Evolutionary conservation across 2,329 filamentous ascomycete species (phyloP).

Genomic region (Aureobasidium zeae): DNA sequence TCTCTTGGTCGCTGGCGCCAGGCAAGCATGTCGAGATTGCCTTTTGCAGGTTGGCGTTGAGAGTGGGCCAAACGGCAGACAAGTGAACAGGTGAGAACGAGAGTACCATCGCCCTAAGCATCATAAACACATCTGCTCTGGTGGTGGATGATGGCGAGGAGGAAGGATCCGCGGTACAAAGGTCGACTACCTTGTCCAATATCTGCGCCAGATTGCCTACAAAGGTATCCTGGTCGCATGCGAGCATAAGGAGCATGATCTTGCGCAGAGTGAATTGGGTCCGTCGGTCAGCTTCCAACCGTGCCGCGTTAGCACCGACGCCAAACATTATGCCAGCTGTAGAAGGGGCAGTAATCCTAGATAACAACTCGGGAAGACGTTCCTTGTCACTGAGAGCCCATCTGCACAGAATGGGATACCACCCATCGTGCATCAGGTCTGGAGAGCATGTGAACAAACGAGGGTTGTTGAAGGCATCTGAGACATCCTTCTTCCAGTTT

Average conservation of each 20-base stretch:
- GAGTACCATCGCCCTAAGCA: slow-evolving; percentile 72
- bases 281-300: slow-evolving; percentile 88
- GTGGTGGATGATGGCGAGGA: slow-evolving; percentile 89
- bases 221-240: slow-evolving; percentile 68
- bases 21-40: slow-evolving; percentile 67
- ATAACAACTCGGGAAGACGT: slow-evolving; percentile 68
- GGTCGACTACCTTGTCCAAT: slow-evolving; percentile 75
- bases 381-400: slow-evolving; percentile 85
- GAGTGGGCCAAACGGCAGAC: slow-evolving; percentile 77
- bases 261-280: slow-evolving; percentile 84
- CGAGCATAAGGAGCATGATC: slow-evolving; percentile 68
- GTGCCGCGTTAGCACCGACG: slow-evolving; percentile 87
- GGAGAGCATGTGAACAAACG: slow-evolving; percentile 70
- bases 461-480: slow-evolving; percentile 83
- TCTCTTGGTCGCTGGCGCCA: slow-evolving; percentile 59
- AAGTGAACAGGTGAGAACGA: slow-evolving; percentile 72
- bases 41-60: slow-evolving; percentile 76
- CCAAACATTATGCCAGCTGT: slow-evolving; percentile 96
- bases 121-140: slow-evolving; percentile 79
- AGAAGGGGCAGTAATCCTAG: slow-evolving; percentile 71
- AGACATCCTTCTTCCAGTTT: slow-evolving; percentile 84
- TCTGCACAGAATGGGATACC: slow-evolving; percentile 75
- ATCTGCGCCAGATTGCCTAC: slow-evolving; percentile 64
- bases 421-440: slow-evolving; percentile 58
- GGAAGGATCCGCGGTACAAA: slow-evolving; percentile 71